Evolutionary conservation across 306 rosid genomes (phyloP).

Genomic region (Vigna nakashimae): DNA sequence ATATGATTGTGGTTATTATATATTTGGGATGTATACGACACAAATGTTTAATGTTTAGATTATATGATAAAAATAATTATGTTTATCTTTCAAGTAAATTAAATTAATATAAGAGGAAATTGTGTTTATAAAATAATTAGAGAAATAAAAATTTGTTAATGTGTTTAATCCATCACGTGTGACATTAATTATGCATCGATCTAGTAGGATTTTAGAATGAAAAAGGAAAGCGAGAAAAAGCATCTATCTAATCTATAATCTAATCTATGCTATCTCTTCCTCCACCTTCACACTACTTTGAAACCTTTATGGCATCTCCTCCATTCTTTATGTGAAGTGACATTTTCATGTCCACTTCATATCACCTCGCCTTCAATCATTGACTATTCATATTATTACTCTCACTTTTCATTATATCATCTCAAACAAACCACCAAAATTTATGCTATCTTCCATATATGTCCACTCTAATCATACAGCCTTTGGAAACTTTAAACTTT

Average conservation of each 20-base stretch:
- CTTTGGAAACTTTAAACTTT: too few species aligned
- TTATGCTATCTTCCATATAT: neutral
- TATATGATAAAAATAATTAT: too few species aligned
- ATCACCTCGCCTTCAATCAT: conserved; percentile 2
- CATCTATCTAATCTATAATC: neutral
- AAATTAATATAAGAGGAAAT: too few species aligned
- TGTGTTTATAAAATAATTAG: neutral
- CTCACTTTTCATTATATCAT: neutral
- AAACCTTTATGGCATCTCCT: conserved; percentile 28
- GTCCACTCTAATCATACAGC: too few species aligned
- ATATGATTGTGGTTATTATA: too few species aligned
- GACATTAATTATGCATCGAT: neutral
- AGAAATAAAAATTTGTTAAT: neutral
- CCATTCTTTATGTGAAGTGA: conserved; percentile 40
- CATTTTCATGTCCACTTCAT: neutral
- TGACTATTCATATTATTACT: neutral
- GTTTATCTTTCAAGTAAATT: too few species aligned
- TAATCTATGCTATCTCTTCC: neutral
- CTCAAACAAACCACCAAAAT: neutral
- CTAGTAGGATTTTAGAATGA: neutral
- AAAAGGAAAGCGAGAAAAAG: conserved; percentile 2
- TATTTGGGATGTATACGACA: too few species aligned
- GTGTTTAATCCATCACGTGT: conserved; percentile 1
- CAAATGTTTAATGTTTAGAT: too few species aligned
- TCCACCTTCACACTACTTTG: conserved; percentile 29